Base-by-base conservation (phyloP, 495 filamentous ascomycete species). In the Symbiotaphrina buchneri region DNA sequence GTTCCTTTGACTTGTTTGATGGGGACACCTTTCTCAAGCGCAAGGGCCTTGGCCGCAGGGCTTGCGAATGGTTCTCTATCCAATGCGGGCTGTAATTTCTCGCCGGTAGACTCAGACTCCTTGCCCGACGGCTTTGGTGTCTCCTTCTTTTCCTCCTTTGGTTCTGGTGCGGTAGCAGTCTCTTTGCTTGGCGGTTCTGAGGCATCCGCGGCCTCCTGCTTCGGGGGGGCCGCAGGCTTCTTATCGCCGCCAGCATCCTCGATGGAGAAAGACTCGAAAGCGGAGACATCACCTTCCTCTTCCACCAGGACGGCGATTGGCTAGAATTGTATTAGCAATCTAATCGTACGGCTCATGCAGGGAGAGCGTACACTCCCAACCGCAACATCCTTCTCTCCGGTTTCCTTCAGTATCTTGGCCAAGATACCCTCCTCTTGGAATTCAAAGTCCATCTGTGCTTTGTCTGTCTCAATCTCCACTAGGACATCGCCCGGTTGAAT, bases 391-490 rank as follows among this genome's bases (percentile, higher is more conserved):
- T 95, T 95, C 54, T 77, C 82, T 27, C 90, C 90, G 20, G 71
- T 71, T 2, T 92, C 78, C 58, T 82, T 91, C 51, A 99, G 54
- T 37, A 95, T 67, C 67, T 94, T 95, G 36, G 90, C 90, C 34
- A 99, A 58, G 21, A 91, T 63, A 58, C 90, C 87, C 48, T 99
- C 87, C 40, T 99, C 87, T 54, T 99, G 90, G 54, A 90, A 99
- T 54, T 99, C 90, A 45, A 99, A 99, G 61, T 99, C 90, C 90
- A 99, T 99, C 55, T 99, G 90, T 25, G 90, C 90, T 64, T 99
- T 99, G 55, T 99, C 90, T 46, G 90, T 99, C 61, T 99, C 90
- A 48, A 99, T 95, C 62, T 99, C 90, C 18, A 95, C 90, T 36
- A 99, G 56, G n/a, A 95, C 84, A 54, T 99, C 90, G 47, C 90